A percentile compares a stretch with the other conserved stretches of the same genome.
These are phyloP conservation scores for Brassica juncea DNA, from an alignment of 345 rosid species.

Conservation along the genomic window DNA sequence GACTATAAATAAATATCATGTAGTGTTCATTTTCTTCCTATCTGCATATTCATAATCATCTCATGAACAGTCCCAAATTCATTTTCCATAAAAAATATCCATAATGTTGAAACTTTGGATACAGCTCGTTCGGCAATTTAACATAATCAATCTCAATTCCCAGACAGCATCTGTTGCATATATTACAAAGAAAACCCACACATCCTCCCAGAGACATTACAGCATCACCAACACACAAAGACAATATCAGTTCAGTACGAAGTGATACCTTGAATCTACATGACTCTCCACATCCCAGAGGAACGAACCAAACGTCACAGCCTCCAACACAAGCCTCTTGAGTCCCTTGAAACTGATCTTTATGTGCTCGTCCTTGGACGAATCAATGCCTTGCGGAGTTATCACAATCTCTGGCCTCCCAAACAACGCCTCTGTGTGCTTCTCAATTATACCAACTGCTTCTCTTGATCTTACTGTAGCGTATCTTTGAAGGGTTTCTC, in stretches of 20 bases:
- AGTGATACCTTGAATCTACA: slow-evolving; percentile 94
- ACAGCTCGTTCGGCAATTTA: background rate
- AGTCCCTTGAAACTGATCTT: slow-evolving; percentile 81
- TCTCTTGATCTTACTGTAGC: slow-evolving; percentile 92
- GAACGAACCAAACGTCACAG: slow-evolving; percentile 78
- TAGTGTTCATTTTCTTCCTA: background rate
- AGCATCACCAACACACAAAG: slow-evolving; percentile 3
- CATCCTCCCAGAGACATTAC: slow-evolving; percentile 12
- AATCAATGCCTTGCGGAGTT: slow-evolving; percentile 75
- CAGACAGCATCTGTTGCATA: slow-evolving; percentile 12
- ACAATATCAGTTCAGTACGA: slow-evolving; percentile 60
- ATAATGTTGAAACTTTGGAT: background rate
- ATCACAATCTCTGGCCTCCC: slow-evolving; percentile 86
- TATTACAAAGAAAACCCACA: slow-evolving; percentile 25
- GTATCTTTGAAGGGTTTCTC: slow-evolving; percentile 84
- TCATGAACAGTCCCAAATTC: background rate
- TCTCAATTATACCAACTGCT: slow-evolving; percentile 84
- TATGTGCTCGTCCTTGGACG: slow-evolving; percentile 66
- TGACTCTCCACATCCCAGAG: slow-evolving; percentile 67
- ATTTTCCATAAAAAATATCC: background rate
- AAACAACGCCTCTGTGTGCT: slow-evolving; percentile 96
- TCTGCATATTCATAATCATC: background rate
- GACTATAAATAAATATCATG: background rate
- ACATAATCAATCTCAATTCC: slow-evolving; percentile 3
- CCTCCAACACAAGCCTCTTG: slow-evolving; percentile 91